Evolutionary conservation across 257 asterid species (phyloP).

Genomic region (Jacaranda copaia): DNA sequence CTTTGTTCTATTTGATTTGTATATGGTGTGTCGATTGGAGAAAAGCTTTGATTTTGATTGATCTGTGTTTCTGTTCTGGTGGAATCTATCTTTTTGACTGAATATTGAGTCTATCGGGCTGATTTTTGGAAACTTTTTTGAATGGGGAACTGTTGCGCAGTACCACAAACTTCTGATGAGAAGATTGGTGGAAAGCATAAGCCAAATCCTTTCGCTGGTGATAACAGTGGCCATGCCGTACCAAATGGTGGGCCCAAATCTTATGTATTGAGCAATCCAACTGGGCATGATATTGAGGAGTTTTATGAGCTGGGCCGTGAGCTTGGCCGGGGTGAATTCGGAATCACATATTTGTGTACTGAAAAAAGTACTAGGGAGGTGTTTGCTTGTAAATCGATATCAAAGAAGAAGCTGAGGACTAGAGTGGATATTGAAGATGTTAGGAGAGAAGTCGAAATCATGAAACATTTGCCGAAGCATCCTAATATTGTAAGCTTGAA

Average conservation of each 20-base stretch:
- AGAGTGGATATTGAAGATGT: constrained; percentile 70
- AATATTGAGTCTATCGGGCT: neutral
- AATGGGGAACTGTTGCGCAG: constrained; percentile 75
- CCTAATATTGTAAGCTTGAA: constrained; percentile 66
- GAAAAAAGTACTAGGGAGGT: constrained; percentile 48
- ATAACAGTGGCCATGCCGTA: constrained; percentile 25
- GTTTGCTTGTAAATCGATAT: constrained; percentile 67
- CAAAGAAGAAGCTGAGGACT: constrained; percentile 68
- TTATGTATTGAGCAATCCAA: constrained; percentile 51
- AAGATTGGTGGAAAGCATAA: constrained; percentile 42
- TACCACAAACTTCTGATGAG: constrained; percentile 57
- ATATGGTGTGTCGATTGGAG: neutral
- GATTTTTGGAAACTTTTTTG: neutral
- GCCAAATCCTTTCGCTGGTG: constrained; percentile 49
- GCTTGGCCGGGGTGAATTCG: constrained; percentile 69
- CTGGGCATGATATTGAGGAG: constrained; percentile 57
- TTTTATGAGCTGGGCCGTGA: constrained; percentile 60
- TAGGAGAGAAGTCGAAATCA: constrained; percentile 66
- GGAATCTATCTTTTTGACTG: constrained; percentile 18
- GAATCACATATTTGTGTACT: constrained; percentile 62
- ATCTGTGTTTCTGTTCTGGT: constrained; percentile 19
- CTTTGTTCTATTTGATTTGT: neutral
- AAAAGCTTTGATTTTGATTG: constrained; percentile 29
- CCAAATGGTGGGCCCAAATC: constrained; percentile 50
- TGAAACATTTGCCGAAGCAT: constrained; percentile 64